A percentile compares a stretch with the other conserved stretches of the same genome.
Conservation (phyloP, 306 rosid genomes). For the Quercus glauca region DNA sequence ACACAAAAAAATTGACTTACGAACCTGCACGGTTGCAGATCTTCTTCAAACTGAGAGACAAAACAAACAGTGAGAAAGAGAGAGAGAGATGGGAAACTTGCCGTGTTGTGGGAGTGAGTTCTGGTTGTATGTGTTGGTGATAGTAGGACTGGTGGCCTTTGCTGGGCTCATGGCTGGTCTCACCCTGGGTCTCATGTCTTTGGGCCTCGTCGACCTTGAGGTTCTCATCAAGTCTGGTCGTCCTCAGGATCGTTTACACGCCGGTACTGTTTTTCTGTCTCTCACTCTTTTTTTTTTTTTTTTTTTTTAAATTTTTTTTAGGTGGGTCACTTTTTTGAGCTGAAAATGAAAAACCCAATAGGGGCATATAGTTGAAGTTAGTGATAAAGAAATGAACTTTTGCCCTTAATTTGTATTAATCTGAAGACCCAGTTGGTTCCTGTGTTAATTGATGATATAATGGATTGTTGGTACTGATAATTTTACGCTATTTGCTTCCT, state of each 20-base stretch:
- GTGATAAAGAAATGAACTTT: neutral
- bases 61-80: neutral
- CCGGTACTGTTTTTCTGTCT: conserved; percentile 32
- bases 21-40: conserved; percentile 7
- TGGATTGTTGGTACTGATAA: neutral
- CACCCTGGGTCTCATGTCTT: conserved; percentile 95
- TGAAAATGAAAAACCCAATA: neutral
- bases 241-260: conserved; percentile 86
- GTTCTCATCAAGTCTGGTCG: conserved; percentile 96
- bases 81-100: conserved; percentile 55
- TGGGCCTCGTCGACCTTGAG: conserved; percentile 95
- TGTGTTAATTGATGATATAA: neutral
- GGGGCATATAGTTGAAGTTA: neutral
- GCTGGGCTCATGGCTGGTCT: conserved; percentile 99
- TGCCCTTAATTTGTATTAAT: neutral
- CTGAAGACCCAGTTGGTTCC: neutral
- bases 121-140: conserved; percentile 43
- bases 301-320: neutral
- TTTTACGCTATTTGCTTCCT: neutral
- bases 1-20: neutral
- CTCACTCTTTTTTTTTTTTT: neutral
- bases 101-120: conserved; percentile 66
- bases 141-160: conserved; percentile 66
- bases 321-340: neutral
- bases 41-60: neutral